Base-by-base conservation (phyloP, 2,329 filamentous ascomycete species). In the Neoarthrinium moseri region DNA sequence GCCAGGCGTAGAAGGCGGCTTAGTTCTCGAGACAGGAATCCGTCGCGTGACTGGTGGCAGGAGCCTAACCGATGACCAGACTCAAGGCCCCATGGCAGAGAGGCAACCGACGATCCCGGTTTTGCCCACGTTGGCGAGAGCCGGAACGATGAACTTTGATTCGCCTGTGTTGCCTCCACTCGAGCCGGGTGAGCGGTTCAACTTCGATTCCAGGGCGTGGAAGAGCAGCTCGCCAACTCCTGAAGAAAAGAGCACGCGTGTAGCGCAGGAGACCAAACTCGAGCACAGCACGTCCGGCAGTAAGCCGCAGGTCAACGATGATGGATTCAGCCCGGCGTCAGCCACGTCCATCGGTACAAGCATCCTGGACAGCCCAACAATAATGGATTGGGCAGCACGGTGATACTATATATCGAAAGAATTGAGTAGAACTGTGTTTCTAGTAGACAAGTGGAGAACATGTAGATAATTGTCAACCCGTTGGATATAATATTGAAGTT, bases 151-250 rank as follows among this genome's bases (percentile, higher is more conserved):
- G 20, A 37, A 44, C 15, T 39, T 48, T 18, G 46, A 39, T 29
- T 30, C 39, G 11, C 45, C 45, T 4, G 21, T 41, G 21, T 33
- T 47, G 8, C 45, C 45, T n/a, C 45, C 39, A 17, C 22, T 43
- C 2, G 18, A 37, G 6, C 18, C 45, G n/a, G 40, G 40, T 4
- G 34, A 47, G 34, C 34, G 29, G 33, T 36, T 44, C 22, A 37
- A 44, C 11, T 39, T 48, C 17, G 46, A 39, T 27, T 39, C 46
- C 26, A 34, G 22, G 34, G 40, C 23, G 11, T 48, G 46, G 46
- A 40, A 34, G 29, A 18, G 30, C 10, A 43, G 24, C 18, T 11
- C 39, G 27, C 39, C 26, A 23, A 17, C n/a, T 6, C n/a, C n/a
- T n/a, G n/a, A n/a, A n/a, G n/a, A n/a, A n/a, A n/a, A n/a, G n/a